A percentile compares a stretch with the other conserved stretches of the same genome.
phyloP scores from a whole-genome alignment of 208 protist species.

The Acanthamoeba lugdunensis region DNA sequence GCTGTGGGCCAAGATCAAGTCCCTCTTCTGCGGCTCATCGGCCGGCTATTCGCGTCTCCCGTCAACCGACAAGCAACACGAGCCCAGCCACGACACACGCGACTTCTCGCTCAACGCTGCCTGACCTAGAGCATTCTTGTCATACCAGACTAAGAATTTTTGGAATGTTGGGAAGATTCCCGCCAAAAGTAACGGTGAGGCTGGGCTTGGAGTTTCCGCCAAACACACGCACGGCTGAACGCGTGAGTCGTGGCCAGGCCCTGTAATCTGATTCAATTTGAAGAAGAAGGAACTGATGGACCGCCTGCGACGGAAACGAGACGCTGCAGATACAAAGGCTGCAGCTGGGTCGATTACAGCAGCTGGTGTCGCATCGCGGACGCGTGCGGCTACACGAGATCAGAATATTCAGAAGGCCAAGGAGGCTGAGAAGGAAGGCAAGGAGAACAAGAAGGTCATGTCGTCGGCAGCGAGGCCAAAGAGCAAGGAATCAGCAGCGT shows the following conservation, averaged over 20 bases:
- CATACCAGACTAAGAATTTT: neutral
- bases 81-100: no score
- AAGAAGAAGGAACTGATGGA: neutral
- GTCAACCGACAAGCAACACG: no score
- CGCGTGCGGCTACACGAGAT: neutral
- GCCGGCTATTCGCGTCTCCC: neutral
- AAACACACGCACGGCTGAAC: neutral
- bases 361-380: neutral
- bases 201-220: neutral
- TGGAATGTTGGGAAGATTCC: neutral
- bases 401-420: neutral
- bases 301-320: neutral
- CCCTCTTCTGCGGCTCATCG: neutral
- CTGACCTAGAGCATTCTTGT: neutral
- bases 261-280: no score
- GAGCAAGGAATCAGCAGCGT: neutral
- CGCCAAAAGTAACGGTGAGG: neutral
- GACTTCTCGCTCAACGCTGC: neutral
- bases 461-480: neutral
- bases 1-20: neutral
- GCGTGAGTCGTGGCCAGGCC: no score
- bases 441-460: neutral
- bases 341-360: neutral
- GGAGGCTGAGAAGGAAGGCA: neutral
- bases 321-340: no score